A percentile compares a stretch with the other conserved stretches of the same genome.
Conservation (phyloP, 2,329 filamentous ascomycete genomes). For the Pezicula radicicola region DNA sequence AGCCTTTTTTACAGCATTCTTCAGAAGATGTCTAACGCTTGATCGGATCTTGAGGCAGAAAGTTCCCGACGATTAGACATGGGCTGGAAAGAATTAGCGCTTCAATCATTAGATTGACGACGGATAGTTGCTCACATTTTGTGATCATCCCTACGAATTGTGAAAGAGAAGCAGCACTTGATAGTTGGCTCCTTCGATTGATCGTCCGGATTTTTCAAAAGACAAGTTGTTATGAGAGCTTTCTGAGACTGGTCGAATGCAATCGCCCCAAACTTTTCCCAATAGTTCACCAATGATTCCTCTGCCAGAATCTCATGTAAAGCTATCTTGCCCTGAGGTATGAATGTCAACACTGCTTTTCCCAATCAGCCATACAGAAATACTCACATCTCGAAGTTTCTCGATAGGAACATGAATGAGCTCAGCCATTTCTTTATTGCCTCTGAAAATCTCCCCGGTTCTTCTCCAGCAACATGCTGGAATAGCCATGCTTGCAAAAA, state of each 20-base stretch:
- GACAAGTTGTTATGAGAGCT: constrained; percentile 90
- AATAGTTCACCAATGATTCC: constrained; percentile 92
- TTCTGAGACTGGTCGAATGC: constrained; percentile 94
- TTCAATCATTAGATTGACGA: not conserved
- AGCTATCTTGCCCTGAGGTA: constrained; percentile 77
- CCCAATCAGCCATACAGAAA: not conserved
- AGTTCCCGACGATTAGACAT: constrained; percentile 93
- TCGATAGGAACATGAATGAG: constrained; percentile 92
- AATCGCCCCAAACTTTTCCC: constrained; percentile 98
- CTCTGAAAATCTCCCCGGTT: constrained; percentile 94
- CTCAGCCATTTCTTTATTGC: constrained; percentile 98
- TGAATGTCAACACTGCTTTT: not conserved
- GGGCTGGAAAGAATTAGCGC: constrained; percentile 54
- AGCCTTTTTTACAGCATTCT: constrained; percentile 14
- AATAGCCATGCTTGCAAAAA: constrained; percentile 98
- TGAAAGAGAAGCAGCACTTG: constrained; percentile 96
- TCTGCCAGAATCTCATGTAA: constrained; percentile 95
- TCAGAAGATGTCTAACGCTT: constrained; percentile 30
- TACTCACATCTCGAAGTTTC: constrained; percentile 79
- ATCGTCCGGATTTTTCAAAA: constrained; percentile 76
- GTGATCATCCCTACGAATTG: constrained; percentile 89
- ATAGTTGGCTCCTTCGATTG: constrained; percentile 70
- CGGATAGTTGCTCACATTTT: constrained; percentile 70
- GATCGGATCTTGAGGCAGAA: constrained; percentile 77
- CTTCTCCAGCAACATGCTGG: constrained; percentile 96